Conservation (phyloP, 257 asterid genomes). For the Solanum chiquidenum region DNA sequence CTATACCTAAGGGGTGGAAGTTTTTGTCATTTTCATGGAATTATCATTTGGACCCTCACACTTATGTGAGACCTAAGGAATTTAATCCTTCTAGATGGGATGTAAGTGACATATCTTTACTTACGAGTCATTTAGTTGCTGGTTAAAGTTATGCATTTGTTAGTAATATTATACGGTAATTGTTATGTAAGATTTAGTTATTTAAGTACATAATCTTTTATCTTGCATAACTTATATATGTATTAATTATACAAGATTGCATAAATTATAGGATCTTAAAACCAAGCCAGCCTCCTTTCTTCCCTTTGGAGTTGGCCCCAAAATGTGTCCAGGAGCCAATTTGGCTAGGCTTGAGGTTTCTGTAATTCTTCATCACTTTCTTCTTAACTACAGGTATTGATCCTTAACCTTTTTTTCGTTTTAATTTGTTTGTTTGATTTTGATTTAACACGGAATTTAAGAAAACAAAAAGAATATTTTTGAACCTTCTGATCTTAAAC, state of each 20-base stretch:
- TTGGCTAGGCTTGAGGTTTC: not conserved
- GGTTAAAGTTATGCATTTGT: too few relatives aligned
- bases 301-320: not conserved
- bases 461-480: too few relatives aligned
- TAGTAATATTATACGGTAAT: too few relatives aligned
- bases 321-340: not conserved
- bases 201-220: too few relatives aligned
- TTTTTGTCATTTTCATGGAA: not conserved
- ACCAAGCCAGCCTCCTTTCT: not conserved
- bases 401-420: too few relatives aligned
- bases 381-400: not conserved
- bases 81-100: not conserved
- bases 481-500: too few relatives aligned
- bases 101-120: not conserved
- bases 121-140: not conserved
- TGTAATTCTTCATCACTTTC: not conserved
- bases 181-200: too few relatives aligned
- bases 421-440: too few relatives aligned
- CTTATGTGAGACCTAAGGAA: not conserved
- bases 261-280: not conserved
- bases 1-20: slow-evolving; percentile 8
- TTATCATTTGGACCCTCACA: not conserved
- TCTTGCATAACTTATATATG: too few relatives aligned
- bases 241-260: too few relatives aligned
- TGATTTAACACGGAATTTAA: too few relatives aligned